Base-by-base conservation (phyloP, 2,329 filamentous ascomycete species). In the Penicillium oxalicum region DNA sequence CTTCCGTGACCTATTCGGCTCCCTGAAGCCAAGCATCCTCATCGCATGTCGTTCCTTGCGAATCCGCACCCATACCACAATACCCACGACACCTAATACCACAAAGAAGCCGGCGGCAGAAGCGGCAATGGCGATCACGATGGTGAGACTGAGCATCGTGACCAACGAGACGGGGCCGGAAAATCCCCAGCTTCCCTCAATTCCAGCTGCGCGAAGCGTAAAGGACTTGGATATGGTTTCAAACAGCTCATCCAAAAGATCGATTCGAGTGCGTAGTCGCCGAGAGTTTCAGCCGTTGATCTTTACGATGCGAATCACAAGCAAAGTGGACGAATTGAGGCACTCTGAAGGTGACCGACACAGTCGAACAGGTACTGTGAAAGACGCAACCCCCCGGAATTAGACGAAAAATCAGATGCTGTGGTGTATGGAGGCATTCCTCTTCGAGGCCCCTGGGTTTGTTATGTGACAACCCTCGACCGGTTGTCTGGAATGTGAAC, bases 101-200 rank as follows among this genome's bases (percentile, higher is more conserved):
- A 70, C 56, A 44, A 68, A 65, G 26, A 68, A 49, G 42, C 61
- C 64, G 27, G 63, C 64, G 48, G 58, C 63, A 40, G 59, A 62
- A 43, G 66, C 65, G 50, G 65, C 63, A 45, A 69, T 61, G 41
- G 67, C 67, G 35, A 70, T 61, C 35, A 67, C 58, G 12, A 61
- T 56, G 32, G 60, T 63, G 45, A 67, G 52, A 40, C 58, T 55
- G 50, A 66, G 52, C 67, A 70, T 70, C 40, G 50, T 5, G 40
- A 13, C 64, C 55, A 41, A 42, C 48, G 49, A 49, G 40, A 36
- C 48, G 48, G 37, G 45, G 46, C 28, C 11, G n/a, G 33, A 34
- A 24, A 47, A 33, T 37, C 13, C 18, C 7, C 26, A 25, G 27
- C 34, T 36, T 40, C 38, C 18, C 28, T 40, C 27, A 4, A 37